A percentile compares a stretch with the other conserved stretches of the same genome.
Evolutionary conservation across 306 rosid species (phyloP).

Genomic region (Sindora glabra): DNA sequence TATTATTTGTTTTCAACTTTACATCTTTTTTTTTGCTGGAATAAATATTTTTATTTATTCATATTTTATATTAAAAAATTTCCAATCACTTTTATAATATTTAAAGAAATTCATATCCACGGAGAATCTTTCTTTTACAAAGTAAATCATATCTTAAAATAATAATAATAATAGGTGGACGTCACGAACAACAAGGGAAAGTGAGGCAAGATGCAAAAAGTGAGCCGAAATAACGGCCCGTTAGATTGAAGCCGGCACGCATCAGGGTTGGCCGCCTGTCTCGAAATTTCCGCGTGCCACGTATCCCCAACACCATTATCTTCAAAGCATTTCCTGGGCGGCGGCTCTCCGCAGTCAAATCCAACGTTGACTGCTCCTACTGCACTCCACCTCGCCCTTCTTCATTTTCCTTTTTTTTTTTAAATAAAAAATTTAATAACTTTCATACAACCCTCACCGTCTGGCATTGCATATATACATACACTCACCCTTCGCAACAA

Average conservation of each 20-base stretch:
- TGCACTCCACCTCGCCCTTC: background rate
- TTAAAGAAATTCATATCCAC: too few species aligned
- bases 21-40: too few species aligned
- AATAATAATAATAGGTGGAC: background rate
- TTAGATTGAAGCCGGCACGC: slow-evolving; percentile 41
- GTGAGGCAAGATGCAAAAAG: background rate
- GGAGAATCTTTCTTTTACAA: too few species aligned
- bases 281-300: slow-evolving; percentile 47
- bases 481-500: background rate
- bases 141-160: too few species aligned
- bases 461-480: slow-evolving; percentile 4
- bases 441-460: background rate
- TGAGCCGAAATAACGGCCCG: slow-evolving; percentile 27
- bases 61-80: too few species aligned
- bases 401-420: background rate
- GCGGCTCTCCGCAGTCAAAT: slow-evolving; percentile 30
- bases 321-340: slow-evolving; percentile 29
- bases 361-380: slow-evolving; percentile 24
- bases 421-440: background rate
- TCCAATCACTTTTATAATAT: too few species aligned
- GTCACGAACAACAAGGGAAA: background rate
- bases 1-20: too few species aligned
- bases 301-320: slow-evolving; percentile 22
- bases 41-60: too few species aligned
- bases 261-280: slow-evolving; percentile 33